Evolutionary conservation across 306 rosid species (phyloP).

Genomic region (Vigna mungo): DNA sequence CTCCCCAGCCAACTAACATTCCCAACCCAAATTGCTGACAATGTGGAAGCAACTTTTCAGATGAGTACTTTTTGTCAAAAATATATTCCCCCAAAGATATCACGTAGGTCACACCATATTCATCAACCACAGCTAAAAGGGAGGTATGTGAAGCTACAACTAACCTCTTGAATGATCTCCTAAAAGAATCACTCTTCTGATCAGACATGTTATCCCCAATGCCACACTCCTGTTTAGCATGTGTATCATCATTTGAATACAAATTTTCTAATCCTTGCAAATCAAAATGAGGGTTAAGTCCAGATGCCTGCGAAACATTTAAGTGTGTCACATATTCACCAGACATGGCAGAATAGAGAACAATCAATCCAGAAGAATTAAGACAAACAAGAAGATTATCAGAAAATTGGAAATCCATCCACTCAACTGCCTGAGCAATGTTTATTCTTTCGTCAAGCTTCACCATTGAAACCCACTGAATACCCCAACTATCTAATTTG

Average conservation of each 20-base stretch:
- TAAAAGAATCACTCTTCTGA: constrained; percentile 45
- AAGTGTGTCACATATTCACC: constrained; percentile 76
- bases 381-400: constrained; percentile 83
- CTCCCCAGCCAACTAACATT: constrained; percentile 77
- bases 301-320: constrained; percentile 66
- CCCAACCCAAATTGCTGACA: constrained; percentile 67
- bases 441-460: constrained; percentile 71
- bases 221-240: constrained; percentile 48
- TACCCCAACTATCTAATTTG: constrained; percentile 64
- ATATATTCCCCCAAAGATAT: constrained; percentile 55
- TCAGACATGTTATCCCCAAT: constrained; percentile 46
- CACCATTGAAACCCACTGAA: constrained; percentile 79
- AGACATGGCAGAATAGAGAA: constrained; percentile 68
- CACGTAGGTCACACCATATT: constrained; percentile 79
- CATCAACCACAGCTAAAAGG: constrained; percentile 79
- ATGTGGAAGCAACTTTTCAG: constrained; percentile 67
- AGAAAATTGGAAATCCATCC: constrained; percentile 82
- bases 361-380: constrained; percentile 71
- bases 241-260: constrained; percentile 39
- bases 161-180: constrained; percentile 74
- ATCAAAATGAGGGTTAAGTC: constrained; percentile 52
- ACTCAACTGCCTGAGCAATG: constrained; percentile 55
- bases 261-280: constrained; percentile 46
- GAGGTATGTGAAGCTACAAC: constrained; percentile 77
- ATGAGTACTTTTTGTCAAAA: constrained; percentile 47